Base-by-base conservation (phyloP, 768 basidiomycete genomes). In the Pleurotus platypus region DNA sequence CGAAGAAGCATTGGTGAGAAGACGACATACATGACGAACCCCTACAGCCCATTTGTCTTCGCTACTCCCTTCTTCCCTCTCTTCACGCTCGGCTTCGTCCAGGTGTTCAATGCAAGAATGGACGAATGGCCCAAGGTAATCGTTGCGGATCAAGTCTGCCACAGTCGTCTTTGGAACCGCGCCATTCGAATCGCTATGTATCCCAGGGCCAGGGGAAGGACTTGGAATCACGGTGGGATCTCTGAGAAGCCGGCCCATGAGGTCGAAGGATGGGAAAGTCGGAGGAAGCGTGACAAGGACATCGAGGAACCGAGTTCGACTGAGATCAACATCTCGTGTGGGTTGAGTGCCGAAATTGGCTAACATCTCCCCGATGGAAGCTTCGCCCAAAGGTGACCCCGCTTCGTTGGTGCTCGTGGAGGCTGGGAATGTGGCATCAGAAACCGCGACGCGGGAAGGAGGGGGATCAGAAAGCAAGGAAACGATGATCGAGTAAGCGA, bases 41-140 rank as follows among this genome's bases (percentile, higher is more conserved):
- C 86, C 87, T 64, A 85, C 86, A 5, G 85, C 78, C 63, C 85
- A 86, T 20, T 86, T 81, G 66, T 91, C 89, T 60, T 91, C 89
- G 57, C 82, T 87, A 57, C 85, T 76, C 30, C 80, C 67, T 3
- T 88, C 89, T 46, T 88, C 84, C 30, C 77, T 75, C 66, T 89
- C 87, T 54, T 90, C 86, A 49, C 72, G 72, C 65, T 92, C 88
- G 2, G 87, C 86, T 20, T 69, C 73, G 56, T 91, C 89, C 13
- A 92, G 73, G 76, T 87, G 88, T 39, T 76, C 76, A 61, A 90
- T 86, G 59, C 81, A 74, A 60, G 85, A 84, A 58, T 87, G 85
- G 35, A 92, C 76, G 64, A 92, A 91, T 45, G 78, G 79, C 2
- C 88, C 89, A 6, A 91, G 75, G 4, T 82, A 83, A 47, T 90